Evolutionary conservation across 129 eudicot genomes (phyloP).

Genomic region (Artemisia tridentata): DNA sequence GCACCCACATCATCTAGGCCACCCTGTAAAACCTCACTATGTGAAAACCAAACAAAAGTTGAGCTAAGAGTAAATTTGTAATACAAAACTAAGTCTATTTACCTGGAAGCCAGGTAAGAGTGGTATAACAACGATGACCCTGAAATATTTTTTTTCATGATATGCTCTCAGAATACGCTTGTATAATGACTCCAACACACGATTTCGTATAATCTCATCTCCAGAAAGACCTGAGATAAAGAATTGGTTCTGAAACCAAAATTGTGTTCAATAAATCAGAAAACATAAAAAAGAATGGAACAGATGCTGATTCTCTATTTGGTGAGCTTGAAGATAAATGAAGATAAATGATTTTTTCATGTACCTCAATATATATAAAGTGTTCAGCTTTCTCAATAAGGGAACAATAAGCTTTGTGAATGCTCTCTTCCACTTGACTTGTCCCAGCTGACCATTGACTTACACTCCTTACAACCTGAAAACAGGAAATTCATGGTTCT

Average conservation of each 20-base stretch:
- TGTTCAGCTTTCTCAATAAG: slow-evolving; percentile 96
- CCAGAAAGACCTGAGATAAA: slow-evolving; percentile 97
- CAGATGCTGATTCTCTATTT: neutral
- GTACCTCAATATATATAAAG: slow-evolving; percentile 88
- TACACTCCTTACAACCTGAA: slow-evolving; percentile 86
- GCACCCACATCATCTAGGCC: slow-evolving; percentile 98
- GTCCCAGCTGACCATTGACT: slow-evolving; percentile 99
- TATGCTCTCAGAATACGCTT: slow-evolving; percentile 80
- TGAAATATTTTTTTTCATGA: slow-evolving; percentile 73
- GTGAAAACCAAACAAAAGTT: slow-evolving; percentile 22
- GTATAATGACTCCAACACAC: slow-evolving; percentile 77
- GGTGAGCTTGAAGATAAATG: slow-evolving; percentile 5
- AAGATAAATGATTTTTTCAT: slow-evolving; percentile 24
- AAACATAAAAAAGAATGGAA: neutral
- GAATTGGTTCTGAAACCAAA: slow-evolving; percentile 87
- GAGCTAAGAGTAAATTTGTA: slow-evolving; percentile 4
- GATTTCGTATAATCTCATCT: slow-evolving; percentile 79
- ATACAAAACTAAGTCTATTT: neutral
- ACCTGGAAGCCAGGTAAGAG: slow-evolving; percentile 89
- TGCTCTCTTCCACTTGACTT: slow-evolving; percentile 94
- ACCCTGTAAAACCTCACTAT: slow-evolving; percentile 48
- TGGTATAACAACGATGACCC: slow-evolving; percentile 87
- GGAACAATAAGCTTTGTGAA: slow-evolving; percentile 92
- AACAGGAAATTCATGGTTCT: slow-evolving; percentile 13
- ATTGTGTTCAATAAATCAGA: slow-evolving; percentile 14